Percentiles rank a stretch among this genome's conserved stretches.
These are phyloP conservation scores for Yamagishiella unicocca DNA, from an alignment of 139 green algal species.

Conservation along the genomic window DNA sequence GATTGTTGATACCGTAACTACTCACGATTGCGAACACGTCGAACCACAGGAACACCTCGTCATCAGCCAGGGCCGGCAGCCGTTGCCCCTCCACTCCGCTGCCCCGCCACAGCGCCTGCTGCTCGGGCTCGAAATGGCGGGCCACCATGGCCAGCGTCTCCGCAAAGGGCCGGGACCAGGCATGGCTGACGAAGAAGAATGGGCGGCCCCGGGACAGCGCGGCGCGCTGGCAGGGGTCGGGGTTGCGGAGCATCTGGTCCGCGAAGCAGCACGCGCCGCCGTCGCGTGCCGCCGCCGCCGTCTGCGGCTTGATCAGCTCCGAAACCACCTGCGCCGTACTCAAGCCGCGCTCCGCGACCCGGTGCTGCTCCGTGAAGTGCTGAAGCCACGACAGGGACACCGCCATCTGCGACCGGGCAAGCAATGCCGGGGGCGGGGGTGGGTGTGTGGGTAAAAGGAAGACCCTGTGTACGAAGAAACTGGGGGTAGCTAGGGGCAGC, in stretches of 20 bases:
- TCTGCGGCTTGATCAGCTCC: background rate
- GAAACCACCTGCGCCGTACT: background rate
- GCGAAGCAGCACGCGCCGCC: background rate
- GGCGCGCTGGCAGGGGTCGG: background rate
- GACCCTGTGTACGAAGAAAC: too few relatives aligned
- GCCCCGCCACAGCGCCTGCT: slow-evolving; percentile 6
- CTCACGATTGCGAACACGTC: slow-evolving; percentile 18
- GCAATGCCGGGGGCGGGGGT: background rate
- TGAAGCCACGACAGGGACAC: slow-evolving; percentile 9
- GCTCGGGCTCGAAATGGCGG: slow-evolving; percentile 10
- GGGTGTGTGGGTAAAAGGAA: background rate
- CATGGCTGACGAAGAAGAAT: slow-evolving; percentile 19
- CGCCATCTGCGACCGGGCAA: background rate
- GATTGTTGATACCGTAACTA: too few relatives aligned
- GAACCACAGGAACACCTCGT: slow-evolving; percentile 9
- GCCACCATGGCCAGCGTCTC: background rate
- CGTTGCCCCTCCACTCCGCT: background rate
- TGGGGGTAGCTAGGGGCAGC: too few relatives aligned
- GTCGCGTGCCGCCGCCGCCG: too few relatives aligned
- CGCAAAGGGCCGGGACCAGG: background rate
- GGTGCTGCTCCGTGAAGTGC: slow-evolving; percentile 14
- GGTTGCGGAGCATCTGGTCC: background rate
- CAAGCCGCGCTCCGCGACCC: background rate
- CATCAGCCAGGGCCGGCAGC: background rate
- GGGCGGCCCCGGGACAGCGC: background rate